Evolutionary conservation across 768 basidiomycete genomes (phyloP), one percentile per base, ranked within the genome.

Genomic region (Mycena alexandri): DNA sequence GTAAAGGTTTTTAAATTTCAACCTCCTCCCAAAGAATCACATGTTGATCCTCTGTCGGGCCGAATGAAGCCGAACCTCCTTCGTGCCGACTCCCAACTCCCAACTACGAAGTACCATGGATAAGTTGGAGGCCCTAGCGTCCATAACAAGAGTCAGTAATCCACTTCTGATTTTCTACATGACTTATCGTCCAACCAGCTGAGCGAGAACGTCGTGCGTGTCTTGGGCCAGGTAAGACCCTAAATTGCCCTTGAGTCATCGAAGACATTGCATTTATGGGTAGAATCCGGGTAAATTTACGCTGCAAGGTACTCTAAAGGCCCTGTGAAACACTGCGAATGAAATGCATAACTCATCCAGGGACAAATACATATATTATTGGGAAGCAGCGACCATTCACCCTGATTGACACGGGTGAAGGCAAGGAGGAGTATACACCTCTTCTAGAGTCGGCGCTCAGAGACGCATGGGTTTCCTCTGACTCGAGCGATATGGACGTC

Each of bases 211-310:
- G 88, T 94, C 1, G 80, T 89, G 9, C 83, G 93, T 68, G 82
- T 95, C 10, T 79, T 95, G 21, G 93, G 91, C 5, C 93, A 94
- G 89, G 93, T 92, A 74, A 54, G 63, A 56, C 54, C 62, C 21
- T 22, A 9, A 36, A 12, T 50, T 57, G 13, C 3, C 1, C 41
- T 42, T 42, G 12, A 19, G 53, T 41, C 52, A 22, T 59, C 48
- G 34, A 52, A 25, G n/a, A 60, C 41, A 21, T 24, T 29, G 29
- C 9, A 48, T 42, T 57, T 29, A 51, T 55, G 51, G 51, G 24
- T 71, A 95, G 92, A 96, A 97, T 73, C 94, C 95, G 10, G 92
- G 94, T 4, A 90, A 92, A 72, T 95, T 93, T 75, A 95, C 94
- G 0, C 82, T 97, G 0, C 94, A 96, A 83, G 95, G 93, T 61